phyloP scores from a whole-genome alignment of 73 alveolate species.

The Stentor coeruleus region DNA sequence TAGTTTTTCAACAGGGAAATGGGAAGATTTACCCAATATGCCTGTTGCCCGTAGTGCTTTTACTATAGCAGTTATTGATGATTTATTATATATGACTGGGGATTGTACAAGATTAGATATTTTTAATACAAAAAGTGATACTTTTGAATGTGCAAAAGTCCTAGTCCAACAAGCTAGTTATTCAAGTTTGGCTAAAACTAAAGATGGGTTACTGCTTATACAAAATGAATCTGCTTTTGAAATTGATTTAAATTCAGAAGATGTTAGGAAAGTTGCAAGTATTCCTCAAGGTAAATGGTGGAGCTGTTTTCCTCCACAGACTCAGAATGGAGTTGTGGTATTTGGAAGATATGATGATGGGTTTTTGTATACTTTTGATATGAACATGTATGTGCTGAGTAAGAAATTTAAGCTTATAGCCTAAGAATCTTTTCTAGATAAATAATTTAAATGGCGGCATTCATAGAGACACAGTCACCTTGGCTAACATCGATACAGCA shows the following conservation, averaged over 20 bases:
- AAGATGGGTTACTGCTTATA: background rate
- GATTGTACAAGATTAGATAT: background rate
- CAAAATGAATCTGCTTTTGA: background rate
- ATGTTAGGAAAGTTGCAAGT: background rate
- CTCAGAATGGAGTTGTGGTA: background rate
- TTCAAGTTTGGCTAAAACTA: background rate
- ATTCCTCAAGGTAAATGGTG: background rate
- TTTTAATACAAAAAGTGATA: background rate
- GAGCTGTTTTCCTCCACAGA: background rate
- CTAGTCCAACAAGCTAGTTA: background rate
- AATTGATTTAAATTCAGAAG: background rate
- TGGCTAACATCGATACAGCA: background rate
- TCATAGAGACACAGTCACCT: background rate
- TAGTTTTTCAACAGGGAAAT: background rate
- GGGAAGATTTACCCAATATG: slow-evolving; percentile 2
- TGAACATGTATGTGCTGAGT: background rate
- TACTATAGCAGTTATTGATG: background rate
- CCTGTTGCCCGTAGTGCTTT: slow-evolving; percentile 15
- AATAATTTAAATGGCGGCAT: background rate
- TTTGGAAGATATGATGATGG: background rate
- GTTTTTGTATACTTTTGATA: background rate
- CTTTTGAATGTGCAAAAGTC: background rate
- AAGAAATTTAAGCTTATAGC: background rate
- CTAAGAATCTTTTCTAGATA: too few relatives aligned
- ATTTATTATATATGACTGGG: slow-evolving; percentile 1